These are phyloP conservation scores for Saccharomyces eubayanus DNA, from an alignment of 805 yeast genomes.

Conservation along the genomic window DNA sequence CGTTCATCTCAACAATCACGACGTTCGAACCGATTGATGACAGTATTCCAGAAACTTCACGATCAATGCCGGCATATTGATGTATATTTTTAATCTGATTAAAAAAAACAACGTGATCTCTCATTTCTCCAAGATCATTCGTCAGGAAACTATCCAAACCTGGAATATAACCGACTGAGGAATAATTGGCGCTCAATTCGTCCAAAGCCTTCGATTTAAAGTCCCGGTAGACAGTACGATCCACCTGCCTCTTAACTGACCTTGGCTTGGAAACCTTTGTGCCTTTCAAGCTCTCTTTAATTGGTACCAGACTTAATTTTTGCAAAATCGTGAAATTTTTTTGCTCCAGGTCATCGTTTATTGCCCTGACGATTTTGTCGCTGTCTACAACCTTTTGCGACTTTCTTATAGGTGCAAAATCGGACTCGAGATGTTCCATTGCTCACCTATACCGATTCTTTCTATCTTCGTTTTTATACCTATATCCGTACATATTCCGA, in stretches of 20 bases:
- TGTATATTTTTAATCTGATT: background rate
- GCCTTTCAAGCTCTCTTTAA: background rate
- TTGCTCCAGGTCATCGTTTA: conserved; percentile 18
- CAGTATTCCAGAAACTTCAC: background rate
- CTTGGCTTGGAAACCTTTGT: background rate
- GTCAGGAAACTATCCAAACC: background rate
- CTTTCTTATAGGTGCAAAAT: conserved; percentile 25
- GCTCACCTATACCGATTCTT: background rate
- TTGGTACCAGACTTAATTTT: background rate
- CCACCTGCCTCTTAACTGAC: background rate
- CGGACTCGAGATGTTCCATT: conserved; percentile 19
- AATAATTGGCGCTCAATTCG: background rate
- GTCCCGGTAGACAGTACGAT: background rate
- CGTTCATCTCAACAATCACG: background rate
- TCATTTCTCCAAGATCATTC: background rate
- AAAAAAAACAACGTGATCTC: background rate
- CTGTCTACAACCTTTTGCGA: conserved; percentile 16
- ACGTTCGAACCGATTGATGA: background rate
- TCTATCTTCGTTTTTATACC: background rate
- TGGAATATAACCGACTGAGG: background rate
- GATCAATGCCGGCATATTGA: background rate
- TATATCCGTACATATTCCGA: background rate
- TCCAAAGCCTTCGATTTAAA: background rate
- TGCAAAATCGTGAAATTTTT: conserved; percentile 16
- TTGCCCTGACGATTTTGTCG: conserved; percentile 20